phyloP scores from a whole-genome alignment of 2,329 filamentous ascomycete species.

The Gaeumannomyces sp. region DNA sequence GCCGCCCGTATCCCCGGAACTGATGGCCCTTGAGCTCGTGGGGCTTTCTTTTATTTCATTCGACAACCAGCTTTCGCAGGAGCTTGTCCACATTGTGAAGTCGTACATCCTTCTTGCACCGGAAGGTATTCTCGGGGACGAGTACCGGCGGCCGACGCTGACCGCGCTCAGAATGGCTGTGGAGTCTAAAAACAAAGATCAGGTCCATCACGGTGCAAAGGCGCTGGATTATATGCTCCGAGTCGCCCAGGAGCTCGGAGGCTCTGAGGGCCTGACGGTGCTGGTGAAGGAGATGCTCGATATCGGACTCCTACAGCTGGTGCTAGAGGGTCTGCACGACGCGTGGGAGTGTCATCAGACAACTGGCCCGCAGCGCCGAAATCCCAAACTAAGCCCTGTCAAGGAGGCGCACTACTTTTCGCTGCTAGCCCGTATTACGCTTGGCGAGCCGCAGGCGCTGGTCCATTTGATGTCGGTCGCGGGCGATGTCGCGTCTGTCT shows the following conservation, averaged over 20 bases:
- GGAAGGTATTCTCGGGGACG: constrained; percentile 55
- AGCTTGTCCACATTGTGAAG: constrained; percentile 59
- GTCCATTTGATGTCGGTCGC: constrained; percentile 47
- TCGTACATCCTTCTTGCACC: constrained; percentile 67
- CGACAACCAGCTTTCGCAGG: constrained; percentile 55
- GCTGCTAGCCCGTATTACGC: constrained; percentile 70
- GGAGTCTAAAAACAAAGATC: constrained; percentile 49
- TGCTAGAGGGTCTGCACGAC: constrained; percentile 61
- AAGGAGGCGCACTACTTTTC: constrained; percentile 81
- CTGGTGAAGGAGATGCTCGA: constrained; percentile 61
- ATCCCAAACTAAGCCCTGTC: constrained; percentile 63
- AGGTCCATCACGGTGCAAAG: constrained; percentile 50
- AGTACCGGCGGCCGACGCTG: constrained; percentile 43
- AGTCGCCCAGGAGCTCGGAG: constrained; percentile 55
- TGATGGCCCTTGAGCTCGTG: constrained; percentile 57
- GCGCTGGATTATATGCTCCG: constrained; percentile 62
- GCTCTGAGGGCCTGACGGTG: constrained; percentile 52
- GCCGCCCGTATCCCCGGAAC: constrained; percentile 52
- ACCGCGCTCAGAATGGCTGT: constrained; percentile 44
- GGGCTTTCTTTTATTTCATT: constrained; percentile 62
- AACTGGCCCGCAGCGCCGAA: constrained; percentile 69
- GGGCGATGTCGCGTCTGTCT: constrained; percentile 40
- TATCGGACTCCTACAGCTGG: constrained; percentile 53
- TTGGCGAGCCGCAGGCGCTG: constrained; percentile 67
- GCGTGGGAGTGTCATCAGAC: constrained; percentile 72